A percentile compares a stretch with the other conserved stretches of the same genome.
Conservation (phyloP, 2,329 filamentous ascomycete genomes). For the Parascedosporium putredinis region DNA sequence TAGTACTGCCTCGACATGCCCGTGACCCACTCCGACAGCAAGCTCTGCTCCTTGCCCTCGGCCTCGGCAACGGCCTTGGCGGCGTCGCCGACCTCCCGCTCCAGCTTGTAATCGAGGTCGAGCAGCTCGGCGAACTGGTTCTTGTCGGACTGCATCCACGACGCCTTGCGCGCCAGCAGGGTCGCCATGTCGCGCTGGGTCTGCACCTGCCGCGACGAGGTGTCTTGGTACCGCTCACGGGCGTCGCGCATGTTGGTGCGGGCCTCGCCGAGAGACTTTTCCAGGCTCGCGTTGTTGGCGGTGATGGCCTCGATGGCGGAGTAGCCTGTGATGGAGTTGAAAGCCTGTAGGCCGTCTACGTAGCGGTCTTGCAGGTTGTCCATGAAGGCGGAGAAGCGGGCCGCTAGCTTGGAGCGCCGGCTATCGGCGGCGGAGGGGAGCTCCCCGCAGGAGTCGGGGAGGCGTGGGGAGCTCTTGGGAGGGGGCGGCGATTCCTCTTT, state of each 20-base stretch:
- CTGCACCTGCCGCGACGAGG: constrained; percentile 70
- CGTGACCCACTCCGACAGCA: constrained; percentile 64
- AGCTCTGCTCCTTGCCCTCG: constrained; percentile 70
- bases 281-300: constrained; percentile 60
- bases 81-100: constrained; percentile 66
- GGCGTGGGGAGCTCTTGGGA: neutral
- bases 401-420: constrained; percentile 4
- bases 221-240: constrained; percentile 69
- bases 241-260: constrained; percentile 59
- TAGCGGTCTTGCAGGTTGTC: constrained; percentile 80
- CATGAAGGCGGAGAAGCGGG: constrained; percentile 60
- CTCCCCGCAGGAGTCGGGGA: neutral
- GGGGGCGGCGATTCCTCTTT: neutral
- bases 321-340: constrained; percentile 94
- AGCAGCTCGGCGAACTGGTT: constrained; percentile 93
- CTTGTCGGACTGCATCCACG: constrained; percentile 76
- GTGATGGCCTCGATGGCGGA: constrained; percentile 83
- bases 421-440: constrained; percentile 8
- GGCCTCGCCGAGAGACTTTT: constrained; percentile 45
- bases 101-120: constrained; percentile 83
- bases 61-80: constrained; percentile 62
- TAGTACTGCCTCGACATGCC: constrained; percentile 88
- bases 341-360: constrained; percentile 72
- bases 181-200: constrained; percentile 95
- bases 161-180: constrained; percentile 85